Percentiles rank a stretch among this genome's conserved stretches.
These are phyloP conservation scores for Trichoderma endophyticum DNA, from an alignment of 2,329 filamentous ascomycete genomes.

Conservation along the genomic window DNA sequence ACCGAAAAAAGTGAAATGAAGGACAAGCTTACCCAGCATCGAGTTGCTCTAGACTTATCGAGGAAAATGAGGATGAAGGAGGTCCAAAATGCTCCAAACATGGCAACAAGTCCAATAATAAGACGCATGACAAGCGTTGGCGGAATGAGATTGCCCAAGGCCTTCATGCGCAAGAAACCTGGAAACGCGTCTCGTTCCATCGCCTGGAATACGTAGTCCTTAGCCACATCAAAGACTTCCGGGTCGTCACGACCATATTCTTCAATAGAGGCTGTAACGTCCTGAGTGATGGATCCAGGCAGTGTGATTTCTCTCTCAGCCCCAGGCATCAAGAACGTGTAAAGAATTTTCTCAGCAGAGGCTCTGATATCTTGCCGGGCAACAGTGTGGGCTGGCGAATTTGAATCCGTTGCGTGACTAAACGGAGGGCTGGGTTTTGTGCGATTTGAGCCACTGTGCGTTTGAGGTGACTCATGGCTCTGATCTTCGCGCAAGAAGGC, in stretches of 20 bases:
- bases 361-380: constrained; percentile 86
- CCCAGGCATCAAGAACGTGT: constrained; percentile 92
- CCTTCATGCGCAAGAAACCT: constrained; percentile 91
- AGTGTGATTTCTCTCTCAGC: constrained; percentile 95
- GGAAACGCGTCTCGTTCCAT: constrained; percentile 99
- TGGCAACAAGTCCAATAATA: constrained; percentile 73
- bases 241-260: constrained; percentile 90
- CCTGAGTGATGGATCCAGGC: constrained; percentile 78
- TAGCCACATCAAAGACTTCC: constrained; percentile 94
- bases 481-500: constrained; percentile 74
- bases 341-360: constrained; percentile 97
- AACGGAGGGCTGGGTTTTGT: constrained; percentile 53
- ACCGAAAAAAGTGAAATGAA: constrained; percentile 14
- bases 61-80: constrained; percentile 92
- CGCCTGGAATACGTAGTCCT: constrained; percentile 98
- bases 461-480: constrained; percentile 55
- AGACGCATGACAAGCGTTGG: constrained; percentile 82
- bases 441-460: constrained; percentile 46
- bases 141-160: constrained; percentile 90
- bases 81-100: constrained; percentile 93
- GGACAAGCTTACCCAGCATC: constrained; percentile 72
- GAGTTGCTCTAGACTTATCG: constrained; percentile 66
- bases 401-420: constrained; percentile 69
- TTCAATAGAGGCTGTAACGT: constrained; percentile 86
- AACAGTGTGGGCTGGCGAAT: constrained; percentile 79